phyloP scores from a whole-genome alignment of 805 yeast genomes.

The Groenewaldozyma salmanticensis region DNA sequence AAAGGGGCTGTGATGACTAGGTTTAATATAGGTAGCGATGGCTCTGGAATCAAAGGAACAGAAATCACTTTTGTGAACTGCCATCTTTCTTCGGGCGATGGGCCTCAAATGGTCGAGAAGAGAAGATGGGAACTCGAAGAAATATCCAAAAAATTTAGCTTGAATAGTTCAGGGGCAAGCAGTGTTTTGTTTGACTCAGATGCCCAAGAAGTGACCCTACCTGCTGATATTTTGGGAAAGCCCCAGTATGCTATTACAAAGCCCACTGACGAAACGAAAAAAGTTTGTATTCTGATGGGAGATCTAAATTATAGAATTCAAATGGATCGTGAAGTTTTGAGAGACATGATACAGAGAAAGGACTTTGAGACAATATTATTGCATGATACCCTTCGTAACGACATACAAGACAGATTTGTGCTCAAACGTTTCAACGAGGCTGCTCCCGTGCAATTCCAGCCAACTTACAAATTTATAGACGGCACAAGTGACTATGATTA shows the following conservation, averaged over 20 bases:
- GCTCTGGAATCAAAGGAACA: constrained; percentile 23
- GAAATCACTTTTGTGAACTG: constrained; percentile 36
- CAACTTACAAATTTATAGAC: constrained; percentile 41
- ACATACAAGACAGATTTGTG: constrained; percentile 28
- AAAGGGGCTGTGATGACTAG: constrained; percentile 47
- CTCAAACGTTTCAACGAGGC: constrained; percentile 41
- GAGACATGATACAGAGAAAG: constrained; percentile 23
- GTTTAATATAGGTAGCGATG: constrained; percentile 34
- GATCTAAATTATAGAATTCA: constrained; percentile 45
- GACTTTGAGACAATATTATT: constrained; percentile 30
- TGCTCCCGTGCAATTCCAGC: constrained; percentile 35
- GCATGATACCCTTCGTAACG: constrained; percentile 36
- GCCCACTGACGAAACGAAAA: neutral
- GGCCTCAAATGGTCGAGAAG: constrained; percentile 28
- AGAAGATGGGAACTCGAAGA: constrained; percentile 38
- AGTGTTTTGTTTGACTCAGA: constrained; percentile 24
- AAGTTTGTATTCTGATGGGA: constrained; percentile 33
- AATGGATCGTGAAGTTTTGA: constrained; percentile 24
- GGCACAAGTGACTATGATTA: constrained; percentile 19
- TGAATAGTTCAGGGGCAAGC: constrained; percentile 18
- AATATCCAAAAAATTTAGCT: constrained; percentile 25
- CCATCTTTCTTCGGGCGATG: constrained; percentile 47
- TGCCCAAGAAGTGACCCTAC: constrained; percentile 17
- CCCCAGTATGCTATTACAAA: neutral
- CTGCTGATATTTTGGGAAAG: neutral